phyloP scores from a whole-genome alignment of 352 stramenopile species.

The Phytophthora fragariae region DNA sequence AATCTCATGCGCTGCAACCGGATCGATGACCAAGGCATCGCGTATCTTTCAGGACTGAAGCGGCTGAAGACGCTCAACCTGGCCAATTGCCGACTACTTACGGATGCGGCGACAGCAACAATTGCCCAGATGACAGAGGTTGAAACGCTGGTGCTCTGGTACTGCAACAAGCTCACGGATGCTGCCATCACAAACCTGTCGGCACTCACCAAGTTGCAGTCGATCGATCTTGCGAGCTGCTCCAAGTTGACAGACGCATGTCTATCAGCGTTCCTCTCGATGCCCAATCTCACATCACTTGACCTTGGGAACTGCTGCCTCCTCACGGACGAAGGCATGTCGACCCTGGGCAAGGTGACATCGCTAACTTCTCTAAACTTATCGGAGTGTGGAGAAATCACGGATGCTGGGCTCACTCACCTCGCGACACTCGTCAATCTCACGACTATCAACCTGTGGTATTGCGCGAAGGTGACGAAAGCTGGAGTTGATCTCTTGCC shows the following conservation, averaged over 20 bases:
- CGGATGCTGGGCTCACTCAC: slow-evolving; percentile 59
- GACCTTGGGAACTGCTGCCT: slow-evolving; percentile 87
- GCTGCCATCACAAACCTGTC: slow-evolving; percentile 49
- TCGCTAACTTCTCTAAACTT: slow-evolving; percentile 77
- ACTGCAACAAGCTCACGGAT: slow-evolving; percentile 90
- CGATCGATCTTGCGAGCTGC: slow-evolving; percentile 79
- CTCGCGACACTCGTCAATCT: slow-evolving; percentile 60
- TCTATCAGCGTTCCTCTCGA: slow-evolving; percentile 57
- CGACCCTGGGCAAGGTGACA: slow-evolving; percentile 48
- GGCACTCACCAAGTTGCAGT: slow-evolving; percentile 58
- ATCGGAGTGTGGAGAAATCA: slow-evolving; percentile 76
- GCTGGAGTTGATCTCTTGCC: slow-evolving; percentile 61
- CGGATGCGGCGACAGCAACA: slow-evolving; percentile 50
- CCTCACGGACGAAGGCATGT: slow-evolving; percentile 72
- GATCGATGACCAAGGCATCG: slow-evolving; percentile 66
- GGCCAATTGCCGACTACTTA: slow-evolving; percentile 83
- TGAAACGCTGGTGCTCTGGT: slow-evolving; percentile 78
- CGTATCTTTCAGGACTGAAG: slow-evolving; percentile 48
- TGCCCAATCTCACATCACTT: slow-evolving; percentile 64
- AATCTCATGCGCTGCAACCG: slow-evolving; percentile 87
- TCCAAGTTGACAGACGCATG: slow-evolving; percentile 68
- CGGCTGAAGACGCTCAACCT: slow-evolving; percentile 81
- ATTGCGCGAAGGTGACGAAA: slow-evolving; percentile 79
- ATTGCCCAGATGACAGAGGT: slow-evolving; percentile 59
- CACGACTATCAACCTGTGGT: slow-evolving; percentile 79